Base-by-base conservation (phyloP, 1,284 basidiomycete genomes). In the Fomitopsis pinicola region DNA sequence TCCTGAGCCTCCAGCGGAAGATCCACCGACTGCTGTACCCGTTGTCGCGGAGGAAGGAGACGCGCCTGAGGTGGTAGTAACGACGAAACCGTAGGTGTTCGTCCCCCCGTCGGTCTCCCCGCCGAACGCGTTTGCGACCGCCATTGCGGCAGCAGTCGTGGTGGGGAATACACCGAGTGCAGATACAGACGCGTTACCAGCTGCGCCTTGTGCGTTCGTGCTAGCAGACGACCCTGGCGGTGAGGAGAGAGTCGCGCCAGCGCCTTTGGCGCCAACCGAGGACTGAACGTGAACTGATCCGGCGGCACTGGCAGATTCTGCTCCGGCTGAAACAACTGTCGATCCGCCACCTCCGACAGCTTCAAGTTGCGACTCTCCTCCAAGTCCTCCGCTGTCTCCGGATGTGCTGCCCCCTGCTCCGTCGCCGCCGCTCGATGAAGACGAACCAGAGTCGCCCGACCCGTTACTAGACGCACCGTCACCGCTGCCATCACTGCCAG, bases 311-410 rank as follows among this genome's bases (percentile, higher is more conserved):
- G 45, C 26, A 44, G 28, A 33, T 44, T 53, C 26, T 38, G 52
- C 26, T 8, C 38, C 50, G 10, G 36, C 26, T 46, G 50, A 59
- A 54, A 62, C 63, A 10, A 57, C 60, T 7, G 30, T 66, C 17
- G 68, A 63, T 40, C 63, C 55, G 7, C 63, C 62, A 45, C 62
- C 59, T 36, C 44, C 52, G 40, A 4, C 38, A 40, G 12, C 38
- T 40, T n/a, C n/a, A n/a, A n/a, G n/a, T n/a, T 40, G 38, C 38
- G 38, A 40, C 14, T 15, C 22, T 22, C 22, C 22, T 22, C 22
- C 22, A 22, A 22, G 12, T 40, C 38, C 56, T 6, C 42, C 53
- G 53, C 30, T 55, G 40, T 28, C 40, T n/a, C 56, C 48, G 40
- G 35, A 40, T 30, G 35, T 50, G 10, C 59, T 55, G 40, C 54